These are phyloP conservation scores for Fagus sylvatica DNA, from an alignment of 306 rosid genomes.

Conservation along the genomic window DNA sequence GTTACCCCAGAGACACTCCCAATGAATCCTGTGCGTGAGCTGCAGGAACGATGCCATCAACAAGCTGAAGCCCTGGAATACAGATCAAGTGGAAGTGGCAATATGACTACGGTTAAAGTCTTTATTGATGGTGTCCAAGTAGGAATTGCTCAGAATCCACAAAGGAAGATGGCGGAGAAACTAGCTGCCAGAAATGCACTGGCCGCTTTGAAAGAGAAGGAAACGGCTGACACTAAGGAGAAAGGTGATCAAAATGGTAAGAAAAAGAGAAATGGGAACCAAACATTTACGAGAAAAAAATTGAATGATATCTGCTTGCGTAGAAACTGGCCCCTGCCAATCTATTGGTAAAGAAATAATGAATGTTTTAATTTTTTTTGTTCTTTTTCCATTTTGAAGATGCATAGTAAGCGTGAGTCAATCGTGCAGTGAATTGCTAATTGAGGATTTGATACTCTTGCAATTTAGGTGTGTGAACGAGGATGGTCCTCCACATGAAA, in stretches of 20 bases:
- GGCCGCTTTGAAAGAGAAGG: slow-evolving; percentile 85
- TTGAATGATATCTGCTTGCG: slow-evolving; percentile 86
- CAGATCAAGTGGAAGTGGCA: slow-evolving; percentile 80
- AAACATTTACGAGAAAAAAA: slow-evolving; percentile 82
- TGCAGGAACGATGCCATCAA: slow-evolving; percentile 96
- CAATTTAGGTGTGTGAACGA: slow-evolving; percentile 76
- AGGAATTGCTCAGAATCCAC: slow-evolving; percentile 89
- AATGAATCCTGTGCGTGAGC: slow-evolving; percentile 99
- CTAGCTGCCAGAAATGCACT: slow-evolving; percentile 98
- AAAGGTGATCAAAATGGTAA: slow-evolving; percentile 62
- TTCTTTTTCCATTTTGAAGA: neutral
- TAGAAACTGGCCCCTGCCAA: slow-evolving; percentile 97
- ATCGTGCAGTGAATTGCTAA: neutral
- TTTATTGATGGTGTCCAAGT: slow-evolving; percentile 87
- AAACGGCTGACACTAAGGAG: slow-evolving; percentile 54
- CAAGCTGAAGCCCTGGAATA: slow-evolving; percentile 96
- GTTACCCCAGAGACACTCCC: slow-evolving; percentile 98
- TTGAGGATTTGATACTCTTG: neutral
- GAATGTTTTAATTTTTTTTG: neutral
- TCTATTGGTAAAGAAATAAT: slow-evolving; percentile 53
- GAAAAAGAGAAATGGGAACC: slow-evolving; percentile 77
- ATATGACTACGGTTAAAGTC: slow-evolving; percentile 92
- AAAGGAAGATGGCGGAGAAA: slow-evolving; percentile 98
- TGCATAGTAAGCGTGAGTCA: slow-evolving; percentile 2
- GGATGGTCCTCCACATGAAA: slow-evolving; percentile 99